Conservation (phyloP, 768 basidiomycete species). For the Calvatia gigantea region DNA sequence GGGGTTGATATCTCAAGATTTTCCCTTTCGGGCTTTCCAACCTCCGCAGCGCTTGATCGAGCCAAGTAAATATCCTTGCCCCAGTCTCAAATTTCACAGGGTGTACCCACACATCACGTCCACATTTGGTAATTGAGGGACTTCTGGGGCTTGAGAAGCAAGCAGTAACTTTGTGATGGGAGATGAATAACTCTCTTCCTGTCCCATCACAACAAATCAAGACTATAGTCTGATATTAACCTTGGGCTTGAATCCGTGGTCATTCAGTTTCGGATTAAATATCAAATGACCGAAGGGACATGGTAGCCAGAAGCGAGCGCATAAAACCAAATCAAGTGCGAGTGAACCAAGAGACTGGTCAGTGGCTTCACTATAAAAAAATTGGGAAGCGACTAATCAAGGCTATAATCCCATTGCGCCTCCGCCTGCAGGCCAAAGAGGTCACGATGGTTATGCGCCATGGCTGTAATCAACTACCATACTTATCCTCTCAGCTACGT, state of each 20-base stretch:
- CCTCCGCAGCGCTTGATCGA: not conserved
- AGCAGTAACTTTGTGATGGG: not conserved
- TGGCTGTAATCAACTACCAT: too few species aligned
- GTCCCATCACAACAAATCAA: not conserved
- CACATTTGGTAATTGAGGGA: not conserved
- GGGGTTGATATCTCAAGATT: not conserved
- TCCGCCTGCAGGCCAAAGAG: too few species aligned
- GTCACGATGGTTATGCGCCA: too few species aligned
- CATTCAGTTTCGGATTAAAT: not conserved
- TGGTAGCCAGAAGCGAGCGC: not conserved
- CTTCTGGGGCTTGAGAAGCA: conserved; percentile 3
- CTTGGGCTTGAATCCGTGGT: not conserved
- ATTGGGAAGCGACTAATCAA: not conserved
- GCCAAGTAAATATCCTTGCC: not conserved
- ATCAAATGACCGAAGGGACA: not conserved
- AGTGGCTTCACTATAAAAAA: not conserved
- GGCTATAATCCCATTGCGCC: too few species aligned
- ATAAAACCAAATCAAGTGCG: not conserved
- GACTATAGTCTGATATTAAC: not conserved
- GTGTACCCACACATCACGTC: not conserved
- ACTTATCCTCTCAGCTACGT: too few species aligned
- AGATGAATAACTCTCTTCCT: not conserved
- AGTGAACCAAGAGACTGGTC: not conserved
- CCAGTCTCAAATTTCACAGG: not conserved
- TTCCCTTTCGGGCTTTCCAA: not conserved